These are phyloP conservation scores for Yamadazyma dushanensis DNA, from an alignment of 1,139 yeast genomes.

Conservation along the genomic window DNA sequence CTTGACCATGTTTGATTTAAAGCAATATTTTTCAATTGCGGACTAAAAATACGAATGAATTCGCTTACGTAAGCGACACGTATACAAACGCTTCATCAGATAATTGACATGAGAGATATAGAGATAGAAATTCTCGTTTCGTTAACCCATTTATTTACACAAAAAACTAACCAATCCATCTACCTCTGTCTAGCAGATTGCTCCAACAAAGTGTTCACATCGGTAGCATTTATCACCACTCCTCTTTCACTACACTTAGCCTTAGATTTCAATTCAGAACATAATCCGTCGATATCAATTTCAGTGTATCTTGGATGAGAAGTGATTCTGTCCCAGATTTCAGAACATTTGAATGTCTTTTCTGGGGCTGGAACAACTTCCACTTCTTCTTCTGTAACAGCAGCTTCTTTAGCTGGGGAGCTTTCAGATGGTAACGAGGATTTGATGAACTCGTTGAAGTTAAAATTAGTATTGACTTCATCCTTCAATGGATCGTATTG, in stretches of 20 bases:
- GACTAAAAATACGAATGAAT: too few species aligned
- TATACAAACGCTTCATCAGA: too few species aligned
- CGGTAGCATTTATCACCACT: slow-evolving; percentile 77
- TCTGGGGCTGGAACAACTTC: slow-evolving; percentile 39
- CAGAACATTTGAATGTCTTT: slow-evolving; percentile 63
- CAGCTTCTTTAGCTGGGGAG: background rate
- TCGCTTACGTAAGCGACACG: too few species aligned
- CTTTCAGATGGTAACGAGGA: slow-evolving; percentile 19
- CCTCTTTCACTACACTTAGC: slow-evolving; percentile 96
- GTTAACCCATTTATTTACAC: slow-evolving; percentile 4
- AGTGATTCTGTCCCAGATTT: slow-evolving; percentile 94
- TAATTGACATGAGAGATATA: too few species aligned
- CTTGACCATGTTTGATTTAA: slow-evolving; percentile 23
- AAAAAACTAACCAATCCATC: background rate
- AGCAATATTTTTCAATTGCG: background rate
- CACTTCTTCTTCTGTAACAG: slow-evolving; percentile 17
- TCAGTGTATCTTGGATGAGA: slow-evolving; percentile 92
- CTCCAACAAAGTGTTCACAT: slow-evolving; percentile 66
- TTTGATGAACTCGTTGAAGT: slow-evolving; percentile 41
- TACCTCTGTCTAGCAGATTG: slow-evolving; percentile 26
- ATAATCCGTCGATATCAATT: slow-evolving; percentile 89
- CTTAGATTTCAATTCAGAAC: slow-evolving; percentile 81
- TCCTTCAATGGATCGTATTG: slow-evolving; percentile 59
- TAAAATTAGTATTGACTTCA: slow-evolving; percentile 23
- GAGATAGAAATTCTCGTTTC: too few species aligned